Base-by-base conservation (phyloP, 108 stramenopile species). In the Nitzschia palea region DNA sequence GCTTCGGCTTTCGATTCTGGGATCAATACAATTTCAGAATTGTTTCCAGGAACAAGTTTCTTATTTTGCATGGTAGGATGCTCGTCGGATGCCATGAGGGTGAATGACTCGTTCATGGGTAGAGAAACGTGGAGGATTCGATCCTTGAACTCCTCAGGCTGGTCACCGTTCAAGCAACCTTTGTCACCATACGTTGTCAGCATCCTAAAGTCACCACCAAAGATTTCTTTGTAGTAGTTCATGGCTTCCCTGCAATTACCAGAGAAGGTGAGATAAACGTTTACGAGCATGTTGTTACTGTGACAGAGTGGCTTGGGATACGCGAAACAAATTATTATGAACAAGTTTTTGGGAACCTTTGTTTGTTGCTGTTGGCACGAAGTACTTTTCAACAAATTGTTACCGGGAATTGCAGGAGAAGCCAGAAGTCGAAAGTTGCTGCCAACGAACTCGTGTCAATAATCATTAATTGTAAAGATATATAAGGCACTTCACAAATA, bases 161-260 rank as follows among this genome's bases (percentile, higher is more conserved):
- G 22, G 17, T 32, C 31, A 10, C 20, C 33, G 3, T 15, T 34
- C 55, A 35, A 10, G n/a, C n/a, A n/a, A 26, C 25, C 25, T 12
- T 28, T 17, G 2, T 64, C 63, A 9, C 31, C 47, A 27, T 31
- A 50, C 9, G 63, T 64, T 30, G 15, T 47, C 10, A 15, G 15
- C 17, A n/a, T 2, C 12, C 6, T 15, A 15, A 48, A 12, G 8
- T 68, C 31, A 3, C 32, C n/a, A 9, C 26, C 23, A 32, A 68
- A 68, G 34, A 68, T 55, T 25, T 36, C 27, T 9, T 34, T 17
- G 34, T 68, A 68, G 36, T 30, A 48, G 17, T 1, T 33, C 42
- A 68, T 30, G 2, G 55, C 67, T 12, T 68, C 44, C n/a, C 15
- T n/a, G 29, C 55, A 57, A 22, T 68, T 68, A 32, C 55, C 67